A percentile compares a stretch with the other conserved stretches of the same genome.
Conservation (phyloP, 1,284 basidiomycete species). For the Irpex sp. region DNA sequence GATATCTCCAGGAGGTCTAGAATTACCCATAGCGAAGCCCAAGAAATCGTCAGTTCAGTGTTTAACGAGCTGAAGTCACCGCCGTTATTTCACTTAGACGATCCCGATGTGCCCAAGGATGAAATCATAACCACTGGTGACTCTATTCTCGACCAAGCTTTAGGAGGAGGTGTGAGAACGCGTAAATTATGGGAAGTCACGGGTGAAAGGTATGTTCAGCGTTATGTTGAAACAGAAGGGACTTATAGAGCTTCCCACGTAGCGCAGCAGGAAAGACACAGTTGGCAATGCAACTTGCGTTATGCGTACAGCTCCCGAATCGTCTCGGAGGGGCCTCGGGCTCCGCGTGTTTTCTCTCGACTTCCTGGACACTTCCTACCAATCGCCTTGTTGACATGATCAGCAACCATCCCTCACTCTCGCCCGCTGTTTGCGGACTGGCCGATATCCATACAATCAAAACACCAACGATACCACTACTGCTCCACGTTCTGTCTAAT, state of each 20-base stretch:
- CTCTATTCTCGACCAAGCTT: slow-evolving; percentile 51
- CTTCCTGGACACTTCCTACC: slow-evolving; percentile 71
- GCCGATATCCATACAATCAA: slow-evolving; percentile 66
- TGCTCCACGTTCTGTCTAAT: slow-evolving; percentile 64
- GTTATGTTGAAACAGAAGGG: not conserved
- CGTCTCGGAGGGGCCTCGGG: slow-evolving; percentile 50
- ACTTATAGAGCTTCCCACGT: not conserved
- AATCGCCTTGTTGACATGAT: slow-evolving; percentile 57
- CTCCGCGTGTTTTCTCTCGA: slow-evolving; percentile 72
- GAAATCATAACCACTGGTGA: slow-evolving; percentile 70
- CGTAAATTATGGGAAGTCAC: slow-evolving; percentile 82
- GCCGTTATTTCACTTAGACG: slow-evolving; percentile 33
- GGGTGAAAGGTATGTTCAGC: slow-evolving; percentile 72
- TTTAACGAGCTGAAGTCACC: slow-evolving; percentile 34
- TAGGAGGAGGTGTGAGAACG: slow-evolving; percentile 74
- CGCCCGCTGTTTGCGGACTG: slow-evolving; percentile 45
- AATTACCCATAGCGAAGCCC: slow-evolving; percentile 44
- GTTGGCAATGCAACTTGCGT: slow-evolving; percentile 73
- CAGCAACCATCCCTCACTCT: slow-evolving; percentile 45
- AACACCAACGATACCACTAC: slow-evolving; percentile 55
- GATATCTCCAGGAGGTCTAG: slow-evolving; percentile 55
- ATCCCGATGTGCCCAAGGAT: slow-evolving; percentile 32
- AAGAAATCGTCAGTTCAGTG: slow-evolving; percentile 43
- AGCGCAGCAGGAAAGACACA: slow-evolving; percentile 90
- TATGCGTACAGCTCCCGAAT: slow-evolving; percentile 68